Percentiles rank a stretch among this genome's conserved stretches.
Conservation (phyloP, 2,329 filamentous ascomycete genomes). For the Aureobasidium sp. region DNA sequence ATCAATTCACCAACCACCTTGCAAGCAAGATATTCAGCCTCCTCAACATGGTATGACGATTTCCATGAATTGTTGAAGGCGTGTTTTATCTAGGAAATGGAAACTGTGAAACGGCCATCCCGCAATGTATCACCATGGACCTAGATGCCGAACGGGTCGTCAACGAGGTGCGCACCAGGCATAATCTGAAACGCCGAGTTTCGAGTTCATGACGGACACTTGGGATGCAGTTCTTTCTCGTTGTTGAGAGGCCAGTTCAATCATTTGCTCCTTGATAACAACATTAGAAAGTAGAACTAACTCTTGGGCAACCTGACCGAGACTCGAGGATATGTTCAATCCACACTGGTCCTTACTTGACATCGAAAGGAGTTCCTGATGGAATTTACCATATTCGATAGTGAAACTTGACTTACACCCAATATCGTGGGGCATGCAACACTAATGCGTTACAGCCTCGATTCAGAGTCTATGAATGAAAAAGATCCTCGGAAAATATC, state of each 20-base stretch:
- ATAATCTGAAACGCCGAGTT: constrained; percentile 8
- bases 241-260: too few species aligned
- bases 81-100: too few species aligned
- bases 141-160: neutral
- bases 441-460: constrained; percentile 11
- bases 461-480: neutral
- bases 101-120: neutral
- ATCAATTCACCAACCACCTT: neutral
- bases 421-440: constrained; percentile 3
- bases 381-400: neutral
- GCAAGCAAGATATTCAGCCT: neutral
- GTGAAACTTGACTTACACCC: constrained; percentile 6
- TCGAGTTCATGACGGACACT: neutral
- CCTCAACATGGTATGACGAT: neutral
- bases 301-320: too few species aligned
- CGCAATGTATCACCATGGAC: neutral
- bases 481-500: neutral
- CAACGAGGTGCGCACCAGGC: neutral
- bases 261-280: too few species aligned
- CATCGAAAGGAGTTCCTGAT: neutral
- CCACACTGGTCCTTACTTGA: neutral
- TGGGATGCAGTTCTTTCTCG: too few species aligned
- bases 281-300: too few species aligned
- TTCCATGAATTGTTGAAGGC: neutral
- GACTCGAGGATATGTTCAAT: too few species aligned